Evolutionary conservation across 345 rosid species (phyloP), one percentile per base, ranked within the genome.

Genomic region (Garcia nutans): DNA sequence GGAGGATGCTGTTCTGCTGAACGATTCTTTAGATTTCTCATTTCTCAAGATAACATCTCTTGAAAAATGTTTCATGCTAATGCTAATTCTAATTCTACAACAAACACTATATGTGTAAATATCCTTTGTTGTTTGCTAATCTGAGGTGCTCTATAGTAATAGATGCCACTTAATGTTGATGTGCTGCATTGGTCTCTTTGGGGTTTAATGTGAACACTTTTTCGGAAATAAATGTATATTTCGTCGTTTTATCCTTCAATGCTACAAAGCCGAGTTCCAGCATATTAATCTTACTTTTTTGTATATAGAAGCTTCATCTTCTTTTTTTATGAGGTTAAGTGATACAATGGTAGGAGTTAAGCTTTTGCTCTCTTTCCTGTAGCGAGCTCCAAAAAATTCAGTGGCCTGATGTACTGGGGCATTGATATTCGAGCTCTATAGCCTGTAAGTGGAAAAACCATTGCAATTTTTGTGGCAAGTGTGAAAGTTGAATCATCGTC

Each of bases 391-490:
- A 24, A 23, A 60, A 60, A 28, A 28, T 28, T 59, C 31, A 24
- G 63, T 59, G 63, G 63, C 63, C 63, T 59, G 63, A 22, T 59
- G 26, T 24, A 60, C 17, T 24, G 64, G 24, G 64, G 64, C 37
- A 60, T 60, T 60, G 64, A 24, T 47, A 60, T 60, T 60, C 31
- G 64, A 60, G 64, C 17, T 60, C 37, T 22, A 60, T 15, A 23
- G 33, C 33, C 31, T 23, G 33, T 23, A 23, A 60, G 31, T 24
- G 19, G 31, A 9, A 60, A 60, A 10, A 8, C 6, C 13, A 22
- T 60, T 10, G 5, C 64, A 60, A 10, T 26, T 8, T n/a, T 60
- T 23, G 17, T 60, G 33, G 37, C 33, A 60, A 60, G 23, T 60
- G 17, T 7, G 11, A 2, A 23, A 60, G 33, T 24, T 60, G 37